A percentile compares a stretch with the other conserved stretches of the same genome.
These are phyloP conservation scores for Amylocarpus encephaloides DNA, from an alignment of 2,329 filamentous ascomycete genomes.

Conservation along the genomic window DNA sequence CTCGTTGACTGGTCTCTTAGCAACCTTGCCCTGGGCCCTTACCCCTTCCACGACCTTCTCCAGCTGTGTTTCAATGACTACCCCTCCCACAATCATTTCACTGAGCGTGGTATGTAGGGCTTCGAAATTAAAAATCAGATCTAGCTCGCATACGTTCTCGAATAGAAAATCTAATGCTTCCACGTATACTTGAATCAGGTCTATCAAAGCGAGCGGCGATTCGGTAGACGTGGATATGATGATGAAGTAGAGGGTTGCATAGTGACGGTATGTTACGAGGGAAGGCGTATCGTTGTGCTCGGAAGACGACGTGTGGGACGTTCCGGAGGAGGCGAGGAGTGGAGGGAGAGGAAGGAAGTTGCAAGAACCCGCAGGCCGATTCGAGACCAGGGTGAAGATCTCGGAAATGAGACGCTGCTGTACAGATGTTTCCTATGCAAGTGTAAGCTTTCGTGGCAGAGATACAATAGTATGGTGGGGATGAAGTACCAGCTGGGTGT, in stretches of 20 bases:
- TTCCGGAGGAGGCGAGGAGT: constrained; percentile 55
- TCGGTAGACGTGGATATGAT: constrained; percentile 95
- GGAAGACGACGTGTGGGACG: constrained; percentile 62
- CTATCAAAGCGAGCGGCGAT: constrained; percentile 88
- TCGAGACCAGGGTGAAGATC: constrained; percentile 92
- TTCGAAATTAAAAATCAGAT: constrained; percentile 99
- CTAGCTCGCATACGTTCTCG: constrained; percentile 94
- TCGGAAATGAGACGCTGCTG: constrained; percentile 95
- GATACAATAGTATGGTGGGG: background rate
- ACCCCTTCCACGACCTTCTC: constrained; percentile 86
- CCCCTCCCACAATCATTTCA: constrained; percentile 93
- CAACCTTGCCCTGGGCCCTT: constrained; percentile 66
- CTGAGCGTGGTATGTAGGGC: constrained; percentile 83
- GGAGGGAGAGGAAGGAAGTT: constrained; percentile 86
- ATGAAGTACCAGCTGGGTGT: constrained; percentile 75
- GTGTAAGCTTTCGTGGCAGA: background rate
- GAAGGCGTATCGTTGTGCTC: constrained; percentile 84
- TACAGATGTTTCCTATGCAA: constrained; percentile 79
- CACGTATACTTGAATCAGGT: constrained; percentile 97
- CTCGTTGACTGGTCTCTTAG: constrained; percentile 74
- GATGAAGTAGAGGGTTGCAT: constrained; percentile 98
- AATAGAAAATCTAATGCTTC: constrained; percentile 92
- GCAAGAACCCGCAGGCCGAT: constrained; percentile 84
- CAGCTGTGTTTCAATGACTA: constrained; percentile 86
- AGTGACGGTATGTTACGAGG: constrained; percentile 95